Evolutionary conservation across 495 filamentous ascomycete genomes (phyloP).

Genomic region (Penicillium subrubescens): DNA sequence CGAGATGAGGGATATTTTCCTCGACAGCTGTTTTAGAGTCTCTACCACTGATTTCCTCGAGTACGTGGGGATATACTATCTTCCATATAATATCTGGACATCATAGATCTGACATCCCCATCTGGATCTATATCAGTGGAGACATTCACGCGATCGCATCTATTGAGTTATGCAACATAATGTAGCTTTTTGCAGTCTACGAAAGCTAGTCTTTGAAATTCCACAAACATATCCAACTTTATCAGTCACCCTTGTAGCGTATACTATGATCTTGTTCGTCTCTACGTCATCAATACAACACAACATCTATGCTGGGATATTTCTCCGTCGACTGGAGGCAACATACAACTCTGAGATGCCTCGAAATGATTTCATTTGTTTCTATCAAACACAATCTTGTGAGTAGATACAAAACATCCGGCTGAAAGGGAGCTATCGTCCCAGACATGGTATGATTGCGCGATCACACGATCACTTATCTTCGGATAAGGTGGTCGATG

Average conservation of each 20-base stretch:
- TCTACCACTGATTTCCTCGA: neutral
- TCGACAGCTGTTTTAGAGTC: neutral
- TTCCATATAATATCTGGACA: neutral
- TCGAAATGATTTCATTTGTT: neutral
- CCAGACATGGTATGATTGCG: neutral
- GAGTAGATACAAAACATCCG: neutral
- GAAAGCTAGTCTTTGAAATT: neutral
- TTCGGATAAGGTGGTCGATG: neutral
- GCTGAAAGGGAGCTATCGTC: neutral
- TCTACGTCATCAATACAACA: neutral
- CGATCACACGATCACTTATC: slow-evolving; percentile 1
- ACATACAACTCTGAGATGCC: neutral
- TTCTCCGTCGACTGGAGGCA: neutral
- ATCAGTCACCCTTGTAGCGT: neutral
- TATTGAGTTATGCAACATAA: neutral
- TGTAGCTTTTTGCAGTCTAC: neutral
- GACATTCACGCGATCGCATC: neutral
- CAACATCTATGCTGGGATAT: neutral
- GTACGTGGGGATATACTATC: neutral
- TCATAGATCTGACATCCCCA: neutral
- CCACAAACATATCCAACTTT: neutral
- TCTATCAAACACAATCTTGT: neutral
- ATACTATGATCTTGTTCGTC: neutral
- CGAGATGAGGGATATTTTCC: neutral
- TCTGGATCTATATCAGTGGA: neutral